Base-by-base conservation (phyloP, 2,329 filamentous ascomycete genomes). In the Ceratocystis lukuohia region DNA sequence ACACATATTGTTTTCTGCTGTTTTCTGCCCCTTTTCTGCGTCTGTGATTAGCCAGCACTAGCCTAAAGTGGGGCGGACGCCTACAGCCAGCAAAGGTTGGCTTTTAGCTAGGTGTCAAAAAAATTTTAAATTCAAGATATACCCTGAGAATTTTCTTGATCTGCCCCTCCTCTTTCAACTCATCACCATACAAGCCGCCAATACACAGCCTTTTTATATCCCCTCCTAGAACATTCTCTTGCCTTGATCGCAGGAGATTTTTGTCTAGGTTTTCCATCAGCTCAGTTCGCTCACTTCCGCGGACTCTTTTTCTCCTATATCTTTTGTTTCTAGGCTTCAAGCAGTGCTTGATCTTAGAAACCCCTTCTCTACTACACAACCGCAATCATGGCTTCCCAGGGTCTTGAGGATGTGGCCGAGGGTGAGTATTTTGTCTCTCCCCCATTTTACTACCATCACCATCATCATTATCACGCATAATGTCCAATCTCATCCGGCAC, bases 321-420 rank as follows among this genome's bases (percentile, higher is more conserved):
- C 64, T 70, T 68, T 33, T 64, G 64, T 75, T 75, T 79, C 81
- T 85, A 85, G 87, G 83, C 91, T 84, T 82, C 84, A 88, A 86
- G 83, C 86, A 80, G 80, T 78, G 88, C 86, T 88, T 90, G 88
- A 85, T 87, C 86, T 84, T 84, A 81, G 82, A 81, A 75, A 83
- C 84, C 68, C 70, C 68, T 48, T 53, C 46, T 68, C 78, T 74
- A 28, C 48, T 53, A 28, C 48, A 53, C 74, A 80, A 82, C 81
- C 87, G 87, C 90, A 93, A 96, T 88, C 85, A 97, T 97, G 93
- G 93, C 92, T 91, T 89, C 91, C 75, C 96, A 95, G 85, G 93
- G 93, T 84, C 91, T 97, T 82, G 92, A 96, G 84, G 93, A 97
- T 79, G 88, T 96, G 81, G 88, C 90, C 78, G 91, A 96, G 84